phyloP scores from a whole-genome alignment of 495 filamentous ascomycete genomes.

The Platismatia glauca region DNA sequence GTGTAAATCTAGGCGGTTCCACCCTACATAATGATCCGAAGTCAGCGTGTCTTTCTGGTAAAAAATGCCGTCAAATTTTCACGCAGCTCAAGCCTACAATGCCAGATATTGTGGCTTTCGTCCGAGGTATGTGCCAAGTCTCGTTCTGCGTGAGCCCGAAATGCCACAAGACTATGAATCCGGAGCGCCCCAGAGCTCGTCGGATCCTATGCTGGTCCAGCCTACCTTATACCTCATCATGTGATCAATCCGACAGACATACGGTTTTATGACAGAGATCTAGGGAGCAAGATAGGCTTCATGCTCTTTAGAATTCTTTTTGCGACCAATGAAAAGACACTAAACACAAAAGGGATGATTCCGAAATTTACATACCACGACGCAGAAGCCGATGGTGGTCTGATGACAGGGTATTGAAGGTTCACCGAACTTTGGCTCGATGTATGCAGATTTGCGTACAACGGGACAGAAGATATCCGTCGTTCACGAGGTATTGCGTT shows the following conservation, averaged over 20 bases:
- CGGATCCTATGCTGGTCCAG: neutral
- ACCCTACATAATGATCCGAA: constrained; percentile 14
- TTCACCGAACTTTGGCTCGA: constrained; percentile 36
- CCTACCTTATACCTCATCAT: neutral
- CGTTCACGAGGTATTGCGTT: constrained; percentile 8
- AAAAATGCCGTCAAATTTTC: neutral
- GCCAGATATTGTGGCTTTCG: neutral
- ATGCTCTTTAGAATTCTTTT: neutral
- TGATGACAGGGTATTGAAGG: constrained; percentile 43
- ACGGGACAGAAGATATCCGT: constrained; percentile 21
- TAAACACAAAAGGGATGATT: neutral
- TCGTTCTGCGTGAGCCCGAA: neutral
- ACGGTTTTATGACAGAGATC: too few relatives aligned
- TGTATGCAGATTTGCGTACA: constrained; percentile 32
- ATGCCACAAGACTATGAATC: neutral
- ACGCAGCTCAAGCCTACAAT: neutral
- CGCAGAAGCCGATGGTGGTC: constrained; percentile 39
- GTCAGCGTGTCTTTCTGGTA: neutral
- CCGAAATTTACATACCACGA: constrained; percentile 26
- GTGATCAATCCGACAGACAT: neutral
- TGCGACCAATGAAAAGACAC: too few relatives aligned
- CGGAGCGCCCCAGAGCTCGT: neutral
- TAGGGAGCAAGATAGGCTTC: neutral
- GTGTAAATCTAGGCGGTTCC: constrained; percentile 29
- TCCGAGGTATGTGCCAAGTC: neutral